A percentile compares a stretch with the other conserved stretches of the same genome.
phyloP scores from a whole-genome alignment of 108 stramenopile species.

The Schizochytrium sp. region DNA sequence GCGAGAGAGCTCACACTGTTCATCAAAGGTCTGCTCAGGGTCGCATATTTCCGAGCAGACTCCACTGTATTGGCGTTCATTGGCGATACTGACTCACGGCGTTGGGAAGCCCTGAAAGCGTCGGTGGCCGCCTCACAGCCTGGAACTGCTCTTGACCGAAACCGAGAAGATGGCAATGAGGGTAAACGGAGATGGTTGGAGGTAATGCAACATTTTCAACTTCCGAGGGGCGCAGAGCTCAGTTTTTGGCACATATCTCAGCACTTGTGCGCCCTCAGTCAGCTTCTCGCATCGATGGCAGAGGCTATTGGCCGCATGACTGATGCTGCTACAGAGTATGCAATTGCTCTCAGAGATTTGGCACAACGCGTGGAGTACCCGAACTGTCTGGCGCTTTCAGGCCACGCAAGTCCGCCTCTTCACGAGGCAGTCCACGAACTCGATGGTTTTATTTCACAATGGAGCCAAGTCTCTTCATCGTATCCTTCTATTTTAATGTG shows the following conservation, averaged over 20 bases:
- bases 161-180: background rate
- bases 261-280: background rate
- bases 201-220: slow-evolving; percentile 18
- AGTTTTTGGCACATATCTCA: background rate
- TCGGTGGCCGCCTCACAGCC: slow-evolving; percentile 12
- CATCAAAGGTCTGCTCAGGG: background rate
- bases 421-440: slow-evolving; percentile 7
- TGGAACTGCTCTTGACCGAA: slow-evolving; percentile 6
- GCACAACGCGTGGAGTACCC: background rate
- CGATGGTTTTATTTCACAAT: slow-evolving; percentile 33
- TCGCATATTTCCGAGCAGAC: slow-evolving; percentile 38
- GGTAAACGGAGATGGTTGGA: background rate
- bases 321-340: background rate
- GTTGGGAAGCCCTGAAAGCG: slow-evolving; percentile 32
- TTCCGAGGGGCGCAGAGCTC: background rate
- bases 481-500: background rate
- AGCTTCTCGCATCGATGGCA: background rate
- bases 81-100: background rate
- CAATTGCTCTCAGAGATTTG: background rate
- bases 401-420: background rate
- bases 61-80: background rate
- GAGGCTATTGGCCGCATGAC: background rate
- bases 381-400: background rate
- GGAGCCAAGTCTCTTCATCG: slow-evolving; percentile 6
- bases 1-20: slow-evolving; percentile 30